Base-by-base conservation (phyloP, 192 early-diverging fungal genomes). In the Entomortierella parvispora region DNA sequence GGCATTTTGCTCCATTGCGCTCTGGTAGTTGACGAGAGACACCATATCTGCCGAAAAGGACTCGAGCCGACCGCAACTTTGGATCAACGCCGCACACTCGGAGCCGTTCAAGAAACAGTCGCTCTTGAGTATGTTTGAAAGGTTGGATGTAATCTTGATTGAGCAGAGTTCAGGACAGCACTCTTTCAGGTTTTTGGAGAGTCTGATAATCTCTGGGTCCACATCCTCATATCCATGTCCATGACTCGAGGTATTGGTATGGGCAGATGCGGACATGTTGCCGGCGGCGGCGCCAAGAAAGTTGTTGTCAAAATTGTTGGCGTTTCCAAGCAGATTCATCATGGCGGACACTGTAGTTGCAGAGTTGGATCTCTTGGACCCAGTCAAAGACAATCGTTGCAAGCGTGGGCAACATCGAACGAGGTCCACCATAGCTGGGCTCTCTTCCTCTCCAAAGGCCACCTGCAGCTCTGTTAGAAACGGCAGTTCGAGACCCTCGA, bases 401-500 rank as follows among this genome's bases (percentile, higher is more conserved):
- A 71, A 25, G 6, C 61, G 40, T 10, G 69, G 69, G 29, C 69
- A 71, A 29, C 69, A 71, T 2, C 69, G 53, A 17, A 71, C 54
- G 15, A 71, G 31, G 34, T 71, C 69, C 2, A 71, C 61, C 26
- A 71, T 40, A 1, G 69, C 69, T 22, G 69, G 69, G 25, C 60
- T 63, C 45, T 62, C 61, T 10, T 33, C 40, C 20, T 52, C 53
- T 11, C 69, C 69, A 49, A 71, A 71, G 22, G 69, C 45, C 15
- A 71, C 61, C 2, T 71, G 59, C 12, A 71, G 26, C 28, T 71
- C 69, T 58, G 61, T 63, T 34, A 71, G 37, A 53, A 48, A 52
- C 22, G 69, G 69, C 46, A 71, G 33, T 34, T 71, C 69, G 31
- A 71, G 25, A 0, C 69, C 69, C 10, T 62, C 54, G 43, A 71